Conservation (phyloP, 306 rosid genomes). For the Gynostemma pentaphyllum region DNA sequence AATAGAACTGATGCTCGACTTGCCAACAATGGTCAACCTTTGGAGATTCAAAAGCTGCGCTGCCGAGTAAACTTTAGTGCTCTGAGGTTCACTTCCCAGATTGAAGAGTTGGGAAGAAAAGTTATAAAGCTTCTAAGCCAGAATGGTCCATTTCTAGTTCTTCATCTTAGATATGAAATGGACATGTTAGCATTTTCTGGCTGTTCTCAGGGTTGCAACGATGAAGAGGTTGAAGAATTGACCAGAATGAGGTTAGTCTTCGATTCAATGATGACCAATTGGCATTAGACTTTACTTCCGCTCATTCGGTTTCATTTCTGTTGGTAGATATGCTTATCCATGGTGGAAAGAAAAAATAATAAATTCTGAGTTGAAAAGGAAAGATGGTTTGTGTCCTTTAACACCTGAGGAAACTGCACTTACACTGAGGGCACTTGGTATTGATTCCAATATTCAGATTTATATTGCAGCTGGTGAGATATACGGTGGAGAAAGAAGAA, state of each 20-base stretch:
- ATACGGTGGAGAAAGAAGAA: constrained; percentile 80
- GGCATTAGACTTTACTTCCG: background rate
- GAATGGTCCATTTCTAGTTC: constrained; percentile 85
- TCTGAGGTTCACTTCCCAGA: constrained; percentile 85
- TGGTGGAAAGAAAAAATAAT: constrained; percentile 99
- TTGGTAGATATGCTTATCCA: constrained; percentile 78
- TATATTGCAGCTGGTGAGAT: constrained; percentile 98
- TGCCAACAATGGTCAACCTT: constrained; percentile 84
- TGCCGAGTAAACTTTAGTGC: constrained; percentile 91
- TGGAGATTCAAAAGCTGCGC: constrained; percentile 79
- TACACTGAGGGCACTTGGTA: constrained; percentile 67
- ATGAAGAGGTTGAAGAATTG: constrained; percentile 88
- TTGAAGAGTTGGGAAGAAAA: constrained; percentile 84
- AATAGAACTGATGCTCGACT: constrained; percentile 92
- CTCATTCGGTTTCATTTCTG: constrained; percentile 10
- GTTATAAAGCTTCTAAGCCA: constrained; percentile 65
- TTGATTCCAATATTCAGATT: constrained; percentile 81
- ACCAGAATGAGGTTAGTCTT: constrained; percentile 85
- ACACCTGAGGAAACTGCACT: constrained; percentile 99
- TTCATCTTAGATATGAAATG: constrained; percentile 96
- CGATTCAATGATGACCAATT: background rate
- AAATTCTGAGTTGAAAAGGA: constrained; percentile 88
- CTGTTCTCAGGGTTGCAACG: constrained; percentile 86
- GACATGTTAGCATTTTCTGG: constrained; percentile 99
- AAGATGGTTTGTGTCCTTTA: constrained; percentile 90